Conservation (phyloP, 495 filamentous ascomycete species). For the Podospora tetraspora region DNA sequence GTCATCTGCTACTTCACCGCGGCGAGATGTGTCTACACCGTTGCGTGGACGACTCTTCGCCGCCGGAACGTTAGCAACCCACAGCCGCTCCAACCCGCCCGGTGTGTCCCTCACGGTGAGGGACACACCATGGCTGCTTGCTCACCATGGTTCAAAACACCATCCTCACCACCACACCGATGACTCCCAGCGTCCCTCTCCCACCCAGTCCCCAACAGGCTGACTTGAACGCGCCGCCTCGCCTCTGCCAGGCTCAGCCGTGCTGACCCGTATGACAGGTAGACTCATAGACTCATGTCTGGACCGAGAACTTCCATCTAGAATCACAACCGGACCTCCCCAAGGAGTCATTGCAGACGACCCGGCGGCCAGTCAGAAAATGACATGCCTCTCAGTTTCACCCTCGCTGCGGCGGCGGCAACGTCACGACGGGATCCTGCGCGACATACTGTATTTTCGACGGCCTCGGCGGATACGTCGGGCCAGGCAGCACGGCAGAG, state of each 20-base stretch:
- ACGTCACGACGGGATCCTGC: neutral
- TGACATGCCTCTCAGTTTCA: neutral
- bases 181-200: neutral
- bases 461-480: neutral
- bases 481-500: neutral
- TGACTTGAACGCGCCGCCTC: neutral
- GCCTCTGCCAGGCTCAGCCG: neutral
- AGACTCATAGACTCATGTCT: neutral
- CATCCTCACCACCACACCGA: neutral
- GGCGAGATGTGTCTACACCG: neutral
- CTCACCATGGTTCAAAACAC: neutral
- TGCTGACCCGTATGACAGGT: neutral
- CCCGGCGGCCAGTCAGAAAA: too few relatives aligned
- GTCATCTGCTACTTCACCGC: neutral
- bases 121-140: too few relatives aligned
- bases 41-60: neutral
- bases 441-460: neutral
- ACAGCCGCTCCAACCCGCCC: neutral
- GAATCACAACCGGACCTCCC: neutral
- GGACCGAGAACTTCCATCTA: too few relatives aligned
- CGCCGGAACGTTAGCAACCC: neutral
- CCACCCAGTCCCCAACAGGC: too few relatives aligned
- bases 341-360: neutral
- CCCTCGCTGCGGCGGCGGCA: neutral
- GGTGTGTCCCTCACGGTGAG: too few relatives aligned